Percentiles rank a stretch among this genome's conserved stretches.
Conservation (phyloP, 176 grass and related monocot species). For the Hyparrhenia diplandra region DNA sequence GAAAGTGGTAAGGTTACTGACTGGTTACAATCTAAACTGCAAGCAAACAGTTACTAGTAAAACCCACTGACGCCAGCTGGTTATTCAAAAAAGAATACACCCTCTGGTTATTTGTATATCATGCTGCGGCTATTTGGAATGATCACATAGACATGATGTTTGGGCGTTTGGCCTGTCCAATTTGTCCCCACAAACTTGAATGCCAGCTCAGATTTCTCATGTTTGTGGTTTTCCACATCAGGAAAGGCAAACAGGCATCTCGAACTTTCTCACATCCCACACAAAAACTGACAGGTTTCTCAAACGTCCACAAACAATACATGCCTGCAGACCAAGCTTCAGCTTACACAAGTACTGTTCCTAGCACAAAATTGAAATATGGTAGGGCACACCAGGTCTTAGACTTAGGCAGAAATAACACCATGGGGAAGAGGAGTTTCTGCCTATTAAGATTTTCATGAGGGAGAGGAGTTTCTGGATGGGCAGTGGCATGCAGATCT, state of each 20-base stretch:
- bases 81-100: not conserved
- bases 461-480: not conserved
- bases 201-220: not conserved
- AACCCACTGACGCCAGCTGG: not conserved
- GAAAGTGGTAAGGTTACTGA: not conserved
- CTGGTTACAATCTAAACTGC: conserved; percentile 7
- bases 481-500: not conserved
- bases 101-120: not conserved
- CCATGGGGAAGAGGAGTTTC: not conserved
- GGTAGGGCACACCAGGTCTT: not conserved
- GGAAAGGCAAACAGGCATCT: not conserved
- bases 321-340: not conserved
- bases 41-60: not conserved
- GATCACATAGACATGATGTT: not conserved
- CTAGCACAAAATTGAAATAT: not conserved
- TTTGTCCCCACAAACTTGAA: not conserved
- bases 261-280: not conserved
- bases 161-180: not conserved
- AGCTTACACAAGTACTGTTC: not conserved
- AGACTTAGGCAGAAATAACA: not conserved
- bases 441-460: not conserved
- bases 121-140: not conserved
- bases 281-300: not conserved
- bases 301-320: not conserved
- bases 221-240: not conserved